phyloP scores from a whole-genome alignment of 208 protist genomes.

The Trypanosoma melophagium region DNA sequence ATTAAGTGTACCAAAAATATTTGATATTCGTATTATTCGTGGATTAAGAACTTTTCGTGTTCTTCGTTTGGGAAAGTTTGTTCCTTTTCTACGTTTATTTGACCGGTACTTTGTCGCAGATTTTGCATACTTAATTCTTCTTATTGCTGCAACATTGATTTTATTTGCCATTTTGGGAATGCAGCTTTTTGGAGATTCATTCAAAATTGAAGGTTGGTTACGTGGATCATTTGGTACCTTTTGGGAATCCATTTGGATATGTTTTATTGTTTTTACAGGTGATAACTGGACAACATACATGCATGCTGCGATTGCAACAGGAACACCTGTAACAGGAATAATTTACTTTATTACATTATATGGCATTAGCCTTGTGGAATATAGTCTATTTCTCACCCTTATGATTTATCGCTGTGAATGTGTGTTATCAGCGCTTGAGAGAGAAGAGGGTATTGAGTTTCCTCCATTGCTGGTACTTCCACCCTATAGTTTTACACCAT shows the following conservation, averaged over 20 bases:
- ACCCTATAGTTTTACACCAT: neutral
- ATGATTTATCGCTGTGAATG: conserved; percentile 8
- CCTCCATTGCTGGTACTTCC: conserved; percentile 17
- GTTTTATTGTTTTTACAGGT: conserved; percentile 50
- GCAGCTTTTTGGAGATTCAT: conserved; percentile 47
- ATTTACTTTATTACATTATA: conserved; percentile 46
- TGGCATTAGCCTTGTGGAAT: conserved; percentile 5
- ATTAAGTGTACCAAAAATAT: conserved; percentile 26
- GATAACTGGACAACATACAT: conserved; percentile 45
- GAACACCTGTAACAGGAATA: conserved; percentile 31
- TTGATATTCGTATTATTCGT: conserved; percentile 26
- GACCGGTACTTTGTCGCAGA: conserved; percentile 16
- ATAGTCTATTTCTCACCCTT: conserved; percentile 10
- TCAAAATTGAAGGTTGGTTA: neutral
- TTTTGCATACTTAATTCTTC: conserved; percentile 29
- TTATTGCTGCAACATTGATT: conserved; percentile 27
- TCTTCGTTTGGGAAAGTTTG: conserved; percentile 33
- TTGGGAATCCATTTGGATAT: conserved; percentile 46
- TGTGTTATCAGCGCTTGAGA: neutral
- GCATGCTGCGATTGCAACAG: conserved; percentile 22
- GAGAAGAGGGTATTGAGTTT: neutral
- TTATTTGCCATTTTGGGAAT: conserved; percentile 61
- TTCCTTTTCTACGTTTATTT: conserved; percentile 22
- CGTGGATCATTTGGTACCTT: conserved; percentile 50
- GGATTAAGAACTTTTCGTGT: conserved; percentile 42